Evolutionary conservation across 805 yeast species (phyloP).

Genomic region (Yarrowia bubula): DNA sequence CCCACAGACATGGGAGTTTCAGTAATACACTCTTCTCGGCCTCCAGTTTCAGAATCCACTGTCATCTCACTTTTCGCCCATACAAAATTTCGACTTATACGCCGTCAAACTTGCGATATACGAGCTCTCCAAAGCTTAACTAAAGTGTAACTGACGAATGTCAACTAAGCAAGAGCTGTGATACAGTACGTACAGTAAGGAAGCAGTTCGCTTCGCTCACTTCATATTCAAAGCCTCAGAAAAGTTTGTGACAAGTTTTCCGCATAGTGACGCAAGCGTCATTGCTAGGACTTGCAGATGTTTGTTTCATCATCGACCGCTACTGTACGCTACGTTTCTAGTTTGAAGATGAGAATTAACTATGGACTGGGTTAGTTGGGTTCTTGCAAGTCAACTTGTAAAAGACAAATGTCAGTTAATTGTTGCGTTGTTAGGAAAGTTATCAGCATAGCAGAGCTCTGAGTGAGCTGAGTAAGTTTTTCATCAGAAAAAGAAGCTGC

Average conservation of each 20-base stretch:
- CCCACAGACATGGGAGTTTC: too few relatives aligned
- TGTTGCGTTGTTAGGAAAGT: constrained; percentile 24
- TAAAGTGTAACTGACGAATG: too few relatives aligned
- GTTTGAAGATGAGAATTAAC: neutral
- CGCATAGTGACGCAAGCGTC: constrained; percentile 5
- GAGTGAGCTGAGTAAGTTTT: constrained; percentile 27
- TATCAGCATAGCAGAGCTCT: constrained; percentile 26
- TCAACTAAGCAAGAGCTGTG: too few relatives aligned
- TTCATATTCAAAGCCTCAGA: constrained; percentile 5
- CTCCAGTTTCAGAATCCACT: too few relatives aligned
- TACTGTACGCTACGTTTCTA: neutral
- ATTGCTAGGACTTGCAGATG: constrained; percentile 28
- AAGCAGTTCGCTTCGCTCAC: too few relatives aligned
- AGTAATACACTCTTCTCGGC: too few relatives aligned
- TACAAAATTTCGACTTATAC: too few relatives aligned
- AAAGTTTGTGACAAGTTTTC: constrained; percentile 27
- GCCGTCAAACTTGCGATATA: too few relatives aligned
- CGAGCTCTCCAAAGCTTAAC: too few relatives aligned
- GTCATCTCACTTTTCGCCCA: too few relatives aligned
- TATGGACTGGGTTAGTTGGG: constrained; percentile 17
- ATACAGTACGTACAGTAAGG: too few relatives aligned
- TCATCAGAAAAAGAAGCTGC: neutral
- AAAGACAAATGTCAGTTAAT: neutral
- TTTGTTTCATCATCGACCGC: constrained; percentile 23
- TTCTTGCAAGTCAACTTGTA: neutral